Percentiles rank a stretch among this genome's conserved stretches.
Conservation (phyloP, 140 eudicot species). For the Bidens hawaiensis region DNA sequence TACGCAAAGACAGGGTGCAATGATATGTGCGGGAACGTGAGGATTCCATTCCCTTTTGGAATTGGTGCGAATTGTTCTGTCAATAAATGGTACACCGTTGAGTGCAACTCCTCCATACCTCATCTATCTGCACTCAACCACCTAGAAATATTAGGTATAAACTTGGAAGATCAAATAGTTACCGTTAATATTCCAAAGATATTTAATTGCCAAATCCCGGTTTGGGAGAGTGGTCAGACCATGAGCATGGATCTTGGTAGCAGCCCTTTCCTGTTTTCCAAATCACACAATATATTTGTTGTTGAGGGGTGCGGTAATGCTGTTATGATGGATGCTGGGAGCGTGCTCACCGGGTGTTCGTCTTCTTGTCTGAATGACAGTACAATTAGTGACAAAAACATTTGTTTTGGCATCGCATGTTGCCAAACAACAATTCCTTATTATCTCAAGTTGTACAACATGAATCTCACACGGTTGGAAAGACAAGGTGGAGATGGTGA, state of each 20-base stretch:
- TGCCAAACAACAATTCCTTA: conserved; percentile 12
- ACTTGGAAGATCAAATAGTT: too few relatives aligned
- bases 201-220: neutral
- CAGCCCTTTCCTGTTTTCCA: too few relatives aligned
- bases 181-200: too few relatives aligned
- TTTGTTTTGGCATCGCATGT: conserved; percentile 4
- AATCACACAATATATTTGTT: neutral
- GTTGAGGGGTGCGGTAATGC: conserved; percentile 17
- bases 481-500: neutral
- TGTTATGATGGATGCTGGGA: neutral
- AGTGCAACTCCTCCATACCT: neutral
- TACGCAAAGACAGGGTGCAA: neutral
- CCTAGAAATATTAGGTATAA: neutral
- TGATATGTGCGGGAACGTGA: neutral
- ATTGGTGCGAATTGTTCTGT: too few relatives aligned
- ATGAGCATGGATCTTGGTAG: too few relatives aligned
- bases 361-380: neutral
- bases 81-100: too few relatives aligned
- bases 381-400: neutral
- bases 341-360: conserved; percentile 12
- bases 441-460: conserved; percentile 3
- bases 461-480: neutral
- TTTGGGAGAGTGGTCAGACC: neutral
- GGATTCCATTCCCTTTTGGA: too few relatives aligned
- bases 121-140: conserved; percentile 1